Base-by-base conservation (phyloP, 345 rosid species). In the Luvunga scandens region DNA sequence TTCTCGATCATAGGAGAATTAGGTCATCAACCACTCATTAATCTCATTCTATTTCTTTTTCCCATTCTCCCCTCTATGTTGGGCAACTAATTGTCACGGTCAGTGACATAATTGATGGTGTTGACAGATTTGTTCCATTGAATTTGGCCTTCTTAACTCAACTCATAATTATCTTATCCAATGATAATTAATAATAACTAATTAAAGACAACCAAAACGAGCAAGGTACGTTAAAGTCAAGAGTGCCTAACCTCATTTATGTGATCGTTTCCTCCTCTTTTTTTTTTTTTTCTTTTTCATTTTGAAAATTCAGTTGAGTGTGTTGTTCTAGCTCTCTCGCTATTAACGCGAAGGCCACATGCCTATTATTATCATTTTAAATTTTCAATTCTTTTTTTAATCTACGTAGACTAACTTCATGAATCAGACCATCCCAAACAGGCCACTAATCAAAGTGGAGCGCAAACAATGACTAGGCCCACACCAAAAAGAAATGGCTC, bases 391-490 rank as follows among this genome's bases (percentile, higher is more conserved):
- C 2, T 39, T 0, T 9, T 39, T 6, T 38, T 36, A 4, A 65
- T 55, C 9, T 66, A 18, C 24, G 25, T 70, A 19, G 24, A 16
- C 19, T 14, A 48, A 48, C 55, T 48, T 48, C 55, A 48, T 9
- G 9, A 48, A 48, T 48, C 55, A 48, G 14, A 48, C 0, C 55
- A 56, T 24, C n/a, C n/a, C 27, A 57, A 68, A 64, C 7, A 69
- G 69, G 84, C 78, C 67, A 66, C 18, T 70, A 57, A 85, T 82
- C 83, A 86, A 84, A 80, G 87, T 76, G 86, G 84, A 84, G 86
- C 83, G 62, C 36, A 14, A 0, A 64, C 74, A 75, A 71, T 77
- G 85, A 75, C 80, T 73, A 38, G 50, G 83, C 80, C 78, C 83
- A 68, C 71, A 61, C 50, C 16, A 71, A 74, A 74, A 77, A 48